These are phyloP conservation scores for Geranium rotundifolium DNA, from an alignment of 345 rosid species.

Conservation along the genomic window DNA sequence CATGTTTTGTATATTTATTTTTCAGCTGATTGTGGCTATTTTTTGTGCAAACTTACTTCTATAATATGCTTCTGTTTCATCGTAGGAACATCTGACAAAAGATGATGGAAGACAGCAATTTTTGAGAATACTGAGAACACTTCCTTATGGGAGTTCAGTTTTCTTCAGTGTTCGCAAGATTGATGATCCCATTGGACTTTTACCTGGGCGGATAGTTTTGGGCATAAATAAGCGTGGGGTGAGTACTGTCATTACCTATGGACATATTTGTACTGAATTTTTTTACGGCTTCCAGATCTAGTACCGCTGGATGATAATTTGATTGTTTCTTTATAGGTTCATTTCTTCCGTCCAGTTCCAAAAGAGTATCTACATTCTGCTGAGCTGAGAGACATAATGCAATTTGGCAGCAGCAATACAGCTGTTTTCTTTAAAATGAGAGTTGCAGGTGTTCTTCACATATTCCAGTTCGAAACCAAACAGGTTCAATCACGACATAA, in stretches of 20 bases:
- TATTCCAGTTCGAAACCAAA: constrained; percentile 94
- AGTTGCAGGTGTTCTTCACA: constrained; percentile 97
- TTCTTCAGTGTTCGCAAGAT: constrained; percentile 90
- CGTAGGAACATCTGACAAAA: constrained; percentile 79
- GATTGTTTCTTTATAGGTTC: constrained; percentile 40
- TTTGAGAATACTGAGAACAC: constrained; percentile 61
- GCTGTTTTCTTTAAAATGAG: constrained; percentile 98
- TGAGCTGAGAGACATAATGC: constrained; percentile 95
- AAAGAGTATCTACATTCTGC: constrained; percentile 94
- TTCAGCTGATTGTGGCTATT: background rate
- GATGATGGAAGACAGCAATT: constrained; percentile 96
- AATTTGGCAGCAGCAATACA: constrained; percentile 95
- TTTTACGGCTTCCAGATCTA: background rate
- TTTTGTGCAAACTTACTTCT: background rate
- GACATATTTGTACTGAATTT: background rate
- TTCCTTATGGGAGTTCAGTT: constrained; percentile 90
- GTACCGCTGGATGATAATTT: background rate
- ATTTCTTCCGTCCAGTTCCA: constrained; percentile 96
- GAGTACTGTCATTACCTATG: constrained; percentile 7
- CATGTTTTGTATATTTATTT: background rate
- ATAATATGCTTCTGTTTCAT: constrained; percentile 9
- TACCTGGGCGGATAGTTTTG: constrained; percentile 82
- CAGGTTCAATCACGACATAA: constrained; percentile 39
- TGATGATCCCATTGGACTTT: constrained; percentile 96
- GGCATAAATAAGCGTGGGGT: constrained; percentile 99